Conservation (phyloP, 176 grass and related monocot genomes). For the Rhipidocladum racemiflorum region DNA sequence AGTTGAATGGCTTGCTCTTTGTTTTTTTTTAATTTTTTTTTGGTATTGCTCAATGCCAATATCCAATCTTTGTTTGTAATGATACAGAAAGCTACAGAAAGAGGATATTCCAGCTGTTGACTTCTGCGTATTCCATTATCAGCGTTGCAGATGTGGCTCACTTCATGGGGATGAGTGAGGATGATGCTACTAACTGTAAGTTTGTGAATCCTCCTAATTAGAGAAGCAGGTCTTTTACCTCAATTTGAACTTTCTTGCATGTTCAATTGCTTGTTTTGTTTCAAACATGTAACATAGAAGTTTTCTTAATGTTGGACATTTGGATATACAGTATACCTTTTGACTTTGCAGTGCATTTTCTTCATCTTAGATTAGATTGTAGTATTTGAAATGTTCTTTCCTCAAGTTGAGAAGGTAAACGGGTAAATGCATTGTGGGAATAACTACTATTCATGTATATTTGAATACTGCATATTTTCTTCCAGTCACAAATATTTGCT, state of each 20-base stretch:
- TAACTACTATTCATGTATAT: neutral
- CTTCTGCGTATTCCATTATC: conserved; percentile 86
- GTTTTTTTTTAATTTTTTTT: neutral
- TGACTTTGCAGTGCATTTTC: neutral
- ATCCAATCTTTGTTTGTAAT: conserved; percentile 16
- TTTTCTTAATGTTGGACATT: neutral
- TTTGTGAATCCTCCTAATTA: conserved; percentile 18
- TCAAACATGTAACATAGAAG: neutral
- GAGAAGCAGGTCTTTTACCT: neutral
- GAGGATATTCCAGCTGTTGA: conserved; percentile 88
- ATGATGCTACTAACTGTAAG: conserved; percentile 80
- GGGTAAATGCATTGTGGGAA: neutral
- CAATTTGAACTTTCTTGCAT: neutral
- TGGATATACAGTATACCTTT: neutral
- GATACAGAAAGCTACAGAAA: conserved; percentile 84
- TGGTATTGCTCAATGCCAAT: neutral
- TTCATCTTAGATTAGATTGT: neutral
- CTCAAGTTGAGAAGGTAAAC: neutral
- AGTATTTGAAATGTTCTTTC: neutral
- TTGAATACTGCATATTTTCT: neutral
- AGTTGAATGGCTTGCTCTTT: neutral
- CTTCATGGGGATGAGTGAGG: conserved; percentile 86
- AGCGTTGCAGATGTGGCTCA: conserved; percentile 64
- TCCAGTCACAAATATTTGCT: neutral
- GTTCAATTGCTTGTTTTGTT: neutral